Conservation (phyloP, 2,329 filamentous ascomycete species). For the Alternaria solani region DNA sequence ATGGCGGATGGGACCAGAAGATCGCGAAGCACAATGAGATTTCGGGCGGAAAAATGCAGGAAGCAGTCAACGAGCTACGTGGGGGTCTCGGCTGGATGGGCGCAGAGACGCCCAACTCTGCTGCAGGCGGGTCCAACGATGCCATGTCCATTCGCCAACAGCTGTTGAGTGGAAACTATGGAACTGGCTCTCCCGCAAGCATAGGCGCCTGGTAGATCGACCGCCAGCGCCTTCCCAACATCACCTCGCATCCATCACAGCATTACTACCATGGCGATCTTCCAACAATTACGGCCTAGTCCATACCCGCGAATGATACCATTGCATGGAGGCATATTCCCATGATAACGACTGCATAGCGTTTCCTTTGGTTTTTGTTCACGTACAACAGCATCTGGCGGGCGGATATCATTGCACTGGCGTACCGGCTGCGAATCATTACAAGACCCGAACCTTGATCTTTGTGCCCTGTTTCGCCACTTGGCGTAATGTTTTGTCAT, state of each 20-base stretch:
- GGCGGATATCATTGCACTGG: constrained; percentile 22
- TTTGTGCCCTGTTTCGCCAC: constrained; percentile 12
- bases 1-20: constrained; percentile 90
- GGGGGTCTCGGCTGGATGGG: constrained; percentile 82
- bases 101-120: constrained; percentile 41
- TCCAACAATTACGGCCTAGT: constrained; percentile 18
- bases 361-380: constrained; percentile 34
- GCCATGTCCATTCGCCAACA: constrained; percentile 54
- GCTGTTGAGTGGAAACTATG: constrained; percentile 65
- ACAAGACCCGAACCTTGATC: constrained; percentile 9
- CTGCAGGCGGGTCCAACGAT: constrained; percentile 34
- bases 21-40: constrained; percentile 87
- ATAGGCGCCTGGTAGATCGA: constrained; percentile 63
- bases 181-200: constrained; percentile 61
- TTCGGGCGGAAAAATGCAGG: constrained; percentile 80
- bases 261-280: constrained; percentile 10
- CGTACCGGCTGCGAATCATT: constrained; percentile 15
- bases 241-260: background rate
- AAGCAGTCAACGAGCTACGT: constrained; percentile 79
- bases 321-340: constrained; percentile 32
- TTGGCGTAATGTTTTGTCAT: constrained; percentile 31
- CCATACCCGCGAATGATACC: constrained; percentile 18
- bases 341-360: constrained; percentile 51
- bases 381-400: constrained; percentile 37
- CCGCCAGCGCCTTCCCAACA: background rate